Conservation (phyloP, 2,329 filamentous ascomycete species). For the Trichoderma sp. region DNA sequence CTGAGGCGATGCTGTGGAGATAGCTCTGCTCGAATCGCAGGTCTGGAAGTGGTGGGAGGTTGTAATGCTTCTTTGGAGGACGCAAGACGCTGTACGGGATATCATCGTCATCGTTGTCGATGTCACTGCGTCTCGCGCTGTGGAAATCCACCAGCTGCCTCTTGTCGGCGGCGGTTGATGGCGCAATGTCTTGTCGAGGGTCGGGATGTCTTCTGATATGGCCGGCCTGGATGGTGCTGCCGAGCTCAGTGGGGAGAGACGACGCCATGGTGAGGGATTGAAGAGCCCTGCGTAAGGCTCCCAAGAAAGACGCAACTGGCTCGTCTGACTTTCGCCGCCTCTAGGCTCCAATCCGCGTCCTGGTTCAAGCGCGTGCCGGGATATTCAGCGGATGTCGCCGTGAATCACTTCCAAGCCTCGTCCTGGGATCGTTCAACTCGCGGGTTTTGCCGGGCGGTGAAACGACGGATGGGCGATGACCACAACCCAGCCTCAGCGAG, state of each 20-base stretch:
- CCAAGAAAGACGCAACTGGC: neutral
- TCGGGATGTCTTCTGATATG: conserved; percentile 74
- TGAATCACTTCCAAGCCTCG: neutral
- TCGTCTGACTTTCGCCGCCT: neutral
- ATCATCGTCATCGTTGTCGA: conserved; percentile 46
- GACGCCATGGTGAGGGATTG: conserved; percentile 45
- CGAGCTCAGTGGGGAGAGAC: conserved; percentile 64
- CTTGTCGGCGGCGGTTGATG: conserved; percentile 22
- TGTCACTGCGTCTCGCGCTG: conserved; percentile 25
- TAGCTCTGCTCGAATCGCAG: conserved; percentile 98
- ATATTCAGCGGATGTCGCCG: neutral
- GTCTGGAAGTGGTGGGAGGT: conserved; percentile 72
- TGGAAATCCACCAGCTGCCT: conserved; percentile 16
- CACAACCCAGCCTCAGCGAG: neutral
- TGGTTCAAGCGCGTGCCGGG: neutral
- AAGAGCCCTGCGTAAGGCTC: neutral
- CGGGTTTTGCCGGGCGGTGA: conserved; percentile 35
- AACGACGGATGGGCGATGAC: neutral
- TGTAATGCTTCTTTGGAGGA: conserved; percentile 46
- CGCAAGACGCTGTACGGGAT: conserved; percentile 66
- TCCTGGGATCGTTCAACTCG: neutral
- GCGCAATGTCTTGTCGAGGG: conserved; percentile 69
- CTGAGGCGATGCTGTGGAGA: conserved; percentile 78
- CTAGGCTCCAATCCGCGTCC: neutral
- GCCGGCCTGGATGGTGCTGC: conserved; percentile 76